A percentile compares a stretch with the other conserved stretches of the same genome.
Evolutionary conservation across 306 rosid species (phyloP).

Genomic region (Acmispon strigosus): DNA sequence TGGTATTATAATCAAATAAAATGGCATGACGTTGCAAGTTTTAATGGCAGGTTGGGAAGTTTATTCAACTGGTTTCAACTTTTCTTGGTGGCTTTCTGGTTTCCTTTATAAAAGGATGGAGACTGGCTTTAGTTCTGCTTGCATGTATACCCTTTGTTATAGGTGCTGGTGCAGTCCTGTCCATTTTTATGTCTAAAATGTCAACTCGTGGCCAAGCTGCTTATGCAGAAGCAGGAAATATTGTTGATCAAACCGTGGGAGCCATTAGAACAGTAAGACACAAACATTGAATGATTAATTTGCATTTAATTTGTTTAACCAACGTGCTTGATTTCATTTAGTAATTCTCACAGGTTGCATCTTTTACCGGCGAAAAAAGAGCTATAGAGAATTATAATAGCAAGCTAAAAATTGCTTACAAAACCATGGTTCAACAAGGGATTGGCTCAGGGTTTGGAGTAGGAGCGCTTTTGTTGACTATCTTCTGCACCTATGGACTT

Average conservation of each 20-base stretch:
- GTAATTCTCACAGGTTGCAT: slow-evolving; percentile 53
- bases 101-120: slow-evolving; percentile 71
- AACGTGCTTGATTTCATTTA: background rate
- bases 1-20: too few relatives aligned
- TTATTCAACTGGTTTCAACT: slow-evolving; percentile 59
- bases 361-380: slow-evolving; percentile 78
- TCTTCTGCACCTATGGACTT: slow-evolving; percentile 69
- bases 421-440: slow-evolving; percentile 54
- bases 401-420: slow-evolving; percentile 56
- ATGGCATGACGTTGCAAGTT: background rate
- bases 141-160: slow-evolving; percentile 55
- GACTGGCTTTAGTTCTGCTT: slow-evolving; percentile 52
- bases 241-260: slow-evolving; percentile 81
- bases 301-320: background rate
- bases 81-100: slow-evolving; percentile 68
- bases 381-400: slow-evolving; percentile 59
- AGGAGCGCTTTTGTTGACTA: slow-evolving; percentile 36
- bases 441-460: slow-evolving; percentile 57
- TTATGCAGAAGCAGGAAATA: slow-evolving; percentile 81
- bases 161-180: slow-evolving; percentile 38
- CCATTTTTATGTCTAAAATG: slow-evolving; percentile 47
- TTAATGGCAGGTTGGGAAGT: slow-evolving; percentile 72
- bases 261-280: slow-evolving; percentile 76
- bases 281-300: background rate
- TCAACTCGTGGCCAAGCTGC: slow-evolving; percentile 72